Percentiles rank a stretch among this genome's conserved stretches.
phyloP scores from a whole-genome alignment of 1,284 basidiomycete genomes.

The Heterobasidion occidentale region DNA sequence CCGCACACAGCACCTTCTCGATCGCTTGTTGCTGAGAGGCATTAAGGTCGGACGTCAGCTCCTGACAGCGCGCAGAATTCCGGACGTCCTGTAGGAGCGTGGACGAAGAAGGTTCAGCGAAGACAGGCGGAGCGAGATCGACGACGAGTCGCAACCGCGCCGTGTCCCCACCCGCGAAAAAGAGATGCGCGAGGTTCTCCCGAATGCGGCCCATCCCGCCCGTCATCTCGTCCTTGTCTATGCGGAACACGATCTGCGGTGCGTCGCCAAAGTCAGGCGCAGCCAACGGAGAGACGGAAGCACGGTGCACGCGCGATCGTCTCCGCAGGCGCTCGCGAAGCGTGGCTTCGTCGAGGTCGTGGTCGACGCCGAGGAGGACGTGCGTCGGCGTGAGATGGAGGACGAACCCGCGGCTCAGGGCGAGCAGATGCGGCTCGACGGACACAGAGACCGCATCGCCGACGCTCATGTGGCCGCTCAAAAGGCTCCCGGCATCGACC shows the following conservation, averaged over 20 bases:
- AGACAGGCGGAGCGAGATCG: constrained; percentile 68
- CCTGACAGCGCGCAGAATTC: constrained; percentile 5
- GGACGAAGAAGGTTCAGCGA: constrained; percentile 26
- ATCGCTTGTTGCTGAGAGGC: constrained; percentile 71
- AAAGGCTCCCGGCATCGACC: constrained; percentile 27
- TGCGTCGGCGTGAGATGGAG: constrained; percentile 56
- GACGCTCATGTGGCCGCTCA: constrained; percentile 72
- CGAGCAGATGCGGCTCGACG: constrained; percentile 78
- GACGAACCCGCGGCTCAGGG: constrained; percentile 82
- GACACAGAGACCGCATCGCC: constrained; percentile 85
- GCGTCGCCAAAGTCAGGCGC: background rate
- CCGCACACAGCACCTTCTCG: constrained; percentile 65
- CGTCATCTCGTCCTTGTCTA: constrained; percentile 91
- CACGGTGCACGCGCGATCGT: constrained; percentile 10
- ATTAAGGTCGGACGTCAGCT: constrained; percentile 47
- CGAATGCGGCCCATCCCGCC: constrained; percentile 84
- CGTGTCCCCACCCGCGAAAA: constrained; percentile 69
- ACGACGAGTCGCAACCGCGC: constrained; percentile 71
- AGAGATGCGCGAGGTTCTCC: constrained; percentile 85
- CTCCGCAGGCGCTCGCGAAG: constrained; percentile 36
- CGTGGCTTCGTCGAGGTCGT: constrained; percentile 53
- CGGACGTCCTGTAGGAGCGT: constrained; percentile 10
- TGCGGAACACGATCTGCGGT: constrained; percentile 56
- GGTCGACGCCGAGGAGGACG: constrained; percentile 78
- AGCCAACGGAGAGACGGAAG: constrained; percentile 6